Evolutionary conservation across 202 grass and related monocot species (phyloP).

Genomic region (Setaria italica): DNA sequence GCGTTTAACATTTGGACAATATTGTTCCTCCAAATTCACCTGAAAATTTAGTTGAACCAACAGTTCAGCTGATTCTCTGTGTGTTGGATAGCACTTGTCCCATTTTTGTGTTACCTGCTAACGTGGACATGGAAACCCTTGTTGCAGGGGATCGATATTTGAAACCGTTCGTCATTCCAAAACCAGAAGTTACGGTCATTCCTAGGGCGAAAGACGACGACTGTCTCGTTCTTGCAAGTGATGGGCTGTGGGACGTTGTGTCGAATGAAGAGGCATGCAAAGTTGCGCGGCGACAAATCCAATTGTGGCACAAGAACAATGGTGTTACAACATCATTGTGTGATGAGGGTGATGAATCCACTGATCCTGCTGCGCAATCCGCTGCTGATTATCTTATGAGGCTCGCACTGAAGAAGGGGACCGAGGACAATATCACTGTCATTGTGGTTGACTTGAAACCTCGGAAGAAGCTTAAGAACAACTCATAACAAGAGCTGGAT

Average conservation of each 20-base stretch:
- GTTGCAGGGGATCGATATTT: conserved; percentile 78
- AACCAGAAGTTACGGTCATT: conserved; percentile 73
- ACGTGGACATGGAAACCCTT: conserved; percentile 1
- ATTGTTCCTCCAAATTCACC: conserved; percentile 50
- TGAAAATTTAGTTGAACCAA: conserved; percentile 46
- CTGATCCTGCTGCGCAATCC: conserved; percentile 79
- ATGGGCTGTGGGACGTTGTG: conserved; percentile 85
- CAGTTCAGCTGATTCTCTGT: conserved; percentile 50
- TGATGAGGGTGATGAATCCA: conserved; percentile 43
- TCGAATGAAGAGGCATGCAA: conserved; percentile 85
- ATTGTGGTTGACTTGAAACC: conserved; percentile 86
- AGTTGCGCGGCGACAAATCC: conserved; percentile 70
- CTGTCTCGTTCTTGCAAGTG: conserved; percentile 85
- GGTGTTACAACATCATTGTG: conserved; percentile 25
- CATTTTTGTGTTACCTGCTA: conserved; percentile 14
- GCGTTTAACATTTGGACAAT: conserved; percentile 26
- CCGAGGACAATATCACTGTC: conserved; percentile 78
- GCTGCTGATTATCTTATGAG: conserved; percentile 72
- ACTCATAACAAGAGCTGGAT: conserved; percentile 45
- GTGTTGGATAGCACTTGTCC: conserved; percentile 47
- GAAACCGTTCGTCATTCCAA: conserved; percentile 76
- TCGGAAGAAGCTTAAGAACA: conserved; percentile 71
- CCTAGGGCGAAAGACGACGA: conserved; percentile 81
- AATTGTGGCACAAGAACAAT: conserved; percentile 89
- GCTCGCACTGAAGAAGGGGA: conserved; percentile 80